Evolutionary conservation across 1,284 basidiomycete species (phyloP), one percentile per base, ranked within the genome.

Genomic region (Apiotrichum brassicae): DNA sequence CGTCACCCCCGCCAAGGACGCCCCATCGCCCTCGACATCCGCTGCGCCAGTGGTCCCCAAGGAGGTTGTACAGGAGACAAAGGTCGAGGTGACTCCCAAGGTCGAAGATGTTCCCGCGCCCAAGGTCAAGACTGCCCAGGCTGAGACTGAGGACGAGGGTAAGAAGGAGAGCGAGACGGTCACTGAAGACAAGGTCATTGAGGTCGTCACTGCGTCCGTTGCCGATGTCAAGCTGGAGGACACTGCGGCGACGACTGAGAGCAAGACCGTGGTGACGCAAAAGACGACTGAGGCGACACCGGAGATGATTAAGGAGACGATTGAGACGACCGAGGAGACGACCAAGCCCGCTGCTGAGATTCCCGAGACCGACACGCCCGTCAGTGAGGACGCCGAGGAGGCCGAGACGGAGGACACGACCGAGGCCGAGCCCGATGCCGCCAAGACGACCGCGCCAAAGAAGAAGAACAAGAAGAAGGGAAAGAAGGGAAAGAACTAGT

Each of bases 391-490:
- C 28, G 14, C 38, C 16, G 23, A 11, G 24, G 24, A 40, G 38
- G 3, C 38, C n/a, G 38, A 18, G 18, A 36, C 35, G 16, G 35
- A 16, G 7, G 35, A 36, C n/a, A 36, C 35, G 35, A 36, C 35
- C 35, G 35, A 36, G 35, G 18, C 35, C 6, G 35, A 25, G 12
- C 22, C 11, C 37, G 37, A 13, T 30, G 48, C 37, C 37, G 43
- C 9, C 26, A 32, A 11, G 18, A n/a, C 26, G 12, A n/a, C 18
- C 13, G 23, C 23, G 4, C 8, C 23, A 4, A 40, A 40, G 38
- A 40, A 40, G 38, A 40, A 40, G 38, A 40, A 40, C 38, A 40
- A 40, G 38, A 40, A 40, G 38, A 40, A 40, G 24, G 38, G 38
- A n/a, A 40, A 40, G 38, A 40, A 40, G 38, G 38, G 38, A 40